Percentiles rank a stretch among this genome's conserved stretches.
Evolutionary conservation across 768 basidiomycete species (phyloP).

Genomic region (Tylopilus sp.): DNA sequence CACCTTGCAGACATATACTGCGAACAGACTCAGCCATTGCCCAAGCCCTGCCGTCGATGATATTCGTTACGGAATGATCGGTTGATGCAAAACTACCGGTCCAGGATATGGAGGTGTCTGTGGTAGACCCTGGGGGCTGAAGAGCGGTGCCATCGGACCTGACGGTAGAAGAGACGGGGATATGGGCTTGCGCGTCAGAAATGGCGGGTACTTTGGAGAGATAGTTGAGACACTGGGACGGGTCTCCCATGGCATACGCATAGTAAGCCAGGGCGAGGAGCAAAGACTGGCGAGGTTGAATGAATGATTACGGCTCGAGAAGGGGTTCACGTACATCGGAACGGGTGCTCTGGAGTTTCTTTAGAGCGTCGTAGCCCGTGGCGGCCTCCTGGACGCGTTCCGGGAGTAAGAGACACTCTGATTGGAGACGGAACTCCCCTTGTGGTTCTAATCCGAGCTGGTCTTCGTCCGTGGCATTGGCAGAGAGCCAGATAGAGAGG

Average conservation of each 20-base stretch:
- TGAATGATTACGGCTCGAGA: neutral
- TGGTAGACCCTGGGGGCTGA: constrained; percentile 33
- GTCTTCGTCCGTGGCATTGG: constrained; percentile 50
- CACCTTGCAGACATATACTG: constrained; percentile 77
- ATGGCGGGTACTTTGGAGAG: constrained; percentile 55
- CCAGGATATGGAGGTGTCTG: constrained; percentile 44
- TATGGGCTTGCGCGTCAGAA: constrained; percentile 49
- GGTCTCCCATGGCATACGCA: constrained; percentile 70
- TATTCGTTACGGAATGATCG: constrained; percentile 46
- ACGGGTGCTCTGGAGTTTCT: constrained; percentile 45
- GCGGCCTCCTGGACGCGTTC: constrained; percentile 58
- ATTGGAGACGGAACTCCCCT: constrained; percentile 32
- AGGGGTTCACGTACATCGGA: constrained; percentile 51
- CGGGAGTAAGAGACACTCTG: constrained; percentile 55
- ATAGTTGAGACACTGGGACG: constrained; percentile 58
- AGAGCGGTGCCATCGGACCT: constrained; percentile 39
- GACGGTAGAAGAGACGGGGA: constrained; percentile 43
- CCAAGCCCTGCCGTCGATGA: constrained; percentile 71
- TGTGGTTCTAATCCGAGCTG: constrained; percentile 48
- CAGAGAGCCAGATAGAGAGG: constrained; percentile 53
- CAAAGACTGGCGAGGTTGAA: constrained; percentile 49
- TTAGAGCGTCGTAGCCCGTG: constrained; percentile 52
- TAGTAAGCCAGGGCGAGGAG: constrained; percentile 73
- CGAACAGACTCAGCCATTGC: constrained; percentile 69
- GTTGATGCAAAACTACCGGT: constrained; percentile 48